Evolutionary conservation across 768 basidiomycete genomes (phyloP), one percentile per base, ranked within the genome.

Genomic region (Mycena belliarum): DNA sequence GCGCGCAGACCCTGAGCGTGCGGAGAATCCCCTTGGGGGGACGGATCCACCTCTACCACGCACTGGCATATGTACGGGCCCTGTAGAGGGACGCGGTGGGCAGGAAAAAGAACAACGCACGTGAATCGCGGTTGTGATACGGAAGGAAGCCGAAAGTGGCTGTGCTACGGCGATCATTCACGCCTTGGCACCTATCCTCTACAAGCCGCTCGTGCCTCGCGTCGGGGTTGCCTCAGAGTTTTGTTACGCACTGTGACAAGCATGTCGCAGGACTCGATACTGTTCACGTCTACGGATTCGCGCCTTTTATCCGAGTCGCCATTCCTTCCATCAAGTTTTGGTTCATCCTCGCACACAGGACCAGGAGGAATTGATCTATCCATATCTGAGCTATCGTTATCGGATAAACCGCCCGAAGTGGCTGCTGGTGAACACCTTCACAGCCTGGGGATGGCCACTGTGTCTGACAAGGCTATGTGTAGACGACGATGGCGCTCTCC

Each of bases 371-470:
- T 69, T 45, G 75, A 75, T 62, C 64, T 76, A 12, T 75, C 74
- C 10, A 59, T 75, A 51, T 75, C 74, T 20, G 75, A 78, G 60
- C 62, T 78, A 20, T 75, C 72, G 25, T 50, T 76, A 24, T 59
- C 68, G 24, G 70, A 72, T 26, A 46, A 7, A 24, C 25, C 25
- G 35, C 12, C 35, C n/a, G n/a, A 10, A 4, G 26, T 28, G 6
- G 48, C 38, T 52, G 35, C 37, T 35, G 49, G 55, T 56, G 43
- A 28, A 54, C 29, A 14, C 20, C 35, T 32, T 35, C 20, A n/a
- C 37, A 10, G n/a, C 9, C 3, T 21, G n/a, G n/a, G 14, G 6
- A 16, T 3, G n/a, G n/a, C n/a, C n/a, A n/a, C 37, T 23, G 26
- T 26, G 26, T 48, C 33, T 52, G 35, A 56, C 42, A 28, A 7